Evolutionary conservation across 2,329 filamentous ascomycete genomes (phyloP).

Genomic region (Tolypocladium amazonense): DNA sequence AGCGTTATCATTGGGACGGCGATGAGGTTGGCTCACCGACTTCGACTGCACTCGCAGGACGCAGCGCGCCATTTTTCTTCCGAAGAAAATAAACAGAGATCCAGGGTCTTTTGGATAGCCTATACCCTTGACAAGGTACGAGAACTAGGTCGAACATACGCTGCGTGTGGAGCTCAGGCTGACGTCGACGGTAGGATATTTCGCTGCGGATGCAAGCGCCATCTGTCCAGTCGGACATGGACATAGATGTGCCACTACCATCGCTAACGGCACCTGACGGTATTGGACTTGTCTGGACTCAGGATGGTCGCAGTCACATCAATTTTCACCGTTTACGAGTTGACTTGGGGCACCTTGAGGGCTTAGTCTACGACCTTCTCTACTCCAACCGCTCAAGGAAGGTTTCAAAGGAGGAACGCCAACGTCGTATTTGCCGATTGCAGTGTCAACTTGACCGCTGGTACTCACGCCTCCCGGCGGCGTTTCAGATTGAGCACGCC

Average conservation of each 20-base stretch:
- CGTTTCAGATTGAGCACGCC: conserved; percentile 23
- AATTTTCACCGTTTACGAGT: conserved; percentile 28
- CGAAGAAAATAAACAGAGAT: conserved; percentile 21
- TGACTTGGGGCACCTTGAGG: conserved; percentile 28
- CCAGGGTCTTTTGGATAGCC: conserved; percentile 29
- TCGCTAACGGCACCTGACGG: conserved; percentile 16
- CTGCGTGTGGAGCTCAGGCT: not conserved
- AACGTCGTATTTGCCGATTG: conserved; percentile 15
- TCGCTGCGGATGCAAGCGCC: conserved; percentile 25
- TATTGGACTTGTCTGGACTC: conserved; percentile 21
- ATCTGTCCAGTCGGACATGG: conserved; percentile 25
- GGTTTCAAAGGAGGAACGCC: conserved; percentile 17
- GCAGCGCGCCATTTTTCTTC: conserved; percentile 12
- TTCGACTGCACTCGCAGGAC: conserved; percentile 22
- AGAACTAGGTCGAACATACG: not conserved
- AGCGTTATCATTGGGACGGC: conserved; percentile 27
- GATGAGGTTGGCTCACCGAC: conserved; percentile 23
- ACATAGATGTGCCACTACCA: conserved; percentile 29
- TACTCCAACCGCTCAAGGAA: conserved; percentile 19
- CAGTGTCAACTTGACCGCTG: conserved; percentile 24
- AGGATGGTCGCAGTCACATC: conserved; percentile 20
- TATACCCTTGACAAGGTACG: conserved; percentile 29
- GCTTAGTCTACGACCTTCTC: conserved; percentile 28
- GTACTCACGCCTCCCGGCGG: conserved; percentile 20
- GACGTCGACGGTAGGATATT: conserved; percentile 18